Evolutionary conservation across 2,329 filamentous ascomycete genomes (phyloP).

Genomic region (Apiospora aurea): DNA sequence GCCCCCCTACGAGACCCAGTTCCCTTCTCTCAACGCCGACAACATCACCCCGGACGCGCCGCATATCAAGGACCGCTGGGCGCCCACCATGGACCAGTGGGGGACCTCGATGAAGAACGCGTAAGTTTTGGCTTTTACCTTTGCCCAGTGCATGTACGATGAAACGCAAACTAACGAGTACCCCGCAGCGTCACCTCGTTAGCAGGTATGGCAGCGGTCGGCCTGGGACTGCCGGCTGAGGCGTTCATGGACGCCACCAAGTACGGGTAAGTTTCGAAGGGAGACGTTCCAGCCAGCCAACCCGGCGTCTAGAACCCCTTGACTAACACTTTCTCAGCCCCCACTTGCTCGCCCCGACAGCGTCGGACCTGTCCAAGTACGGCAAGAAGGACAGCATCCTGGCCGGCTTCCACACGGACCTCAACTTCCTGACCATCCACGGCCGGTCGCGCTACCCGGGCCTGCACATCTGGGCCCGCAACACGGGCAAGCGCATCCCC

Average conservation of each 20-base stretch:
- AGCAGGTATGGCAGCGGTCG: slow-evolving; percentile 65
- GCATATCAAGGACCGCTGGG: slow-evolving; percentile 59
- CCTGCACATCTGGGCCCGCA: slow-evolving; percentile 69
- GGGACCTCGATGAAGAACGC: slow-evolving; percentile 66
- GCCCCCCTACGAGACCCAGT: slow-evolving; percentile 61
- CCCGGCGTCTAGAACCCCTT: background rate
- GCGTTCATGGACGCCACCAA: slow-evolving; percentile 62
- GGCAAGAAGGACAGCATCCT: slow-evolving; percentile 63
- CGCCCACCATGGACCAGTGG: slow-evolving; percentile 63
- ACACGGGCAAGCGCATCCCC: slow-evolving; percentile 64
- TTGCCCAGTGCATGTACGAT: background rate
- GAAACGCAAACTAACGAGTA: background rate
- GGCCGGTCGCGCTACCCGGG: slow-evolving; percentile 68
- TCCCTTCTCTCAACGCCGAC: slow-evolving; percentile 61
- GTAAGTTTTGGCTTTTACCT: slow-evolving; percentile 47
- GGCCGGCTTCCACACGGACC: slow-evolving; percentile 69
- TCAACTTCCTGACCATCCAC: slow-evolving; percentile 71
- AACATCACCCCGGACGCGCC: slow-evolving; percentile 61
- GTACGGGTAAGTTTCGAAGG: slow-evolving; percentile 55
- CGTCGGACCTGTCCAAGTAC: slow-evolving; percentile 63
- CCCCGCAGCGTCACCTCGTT: slow-evolving; percentile 57
- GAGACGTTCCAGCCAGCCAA: background rate
- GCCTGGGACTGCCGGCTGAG: slow-evolving; percentile 58
- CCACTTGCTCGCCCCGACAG: slow-evolving; percentile 67
- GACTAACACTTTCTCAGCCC: slow-evolving; percentile 48